Evolutionary conservation across 176 grass and related monocot species (phyloP).

Genomic region (Paspalum notatum): DNA sequence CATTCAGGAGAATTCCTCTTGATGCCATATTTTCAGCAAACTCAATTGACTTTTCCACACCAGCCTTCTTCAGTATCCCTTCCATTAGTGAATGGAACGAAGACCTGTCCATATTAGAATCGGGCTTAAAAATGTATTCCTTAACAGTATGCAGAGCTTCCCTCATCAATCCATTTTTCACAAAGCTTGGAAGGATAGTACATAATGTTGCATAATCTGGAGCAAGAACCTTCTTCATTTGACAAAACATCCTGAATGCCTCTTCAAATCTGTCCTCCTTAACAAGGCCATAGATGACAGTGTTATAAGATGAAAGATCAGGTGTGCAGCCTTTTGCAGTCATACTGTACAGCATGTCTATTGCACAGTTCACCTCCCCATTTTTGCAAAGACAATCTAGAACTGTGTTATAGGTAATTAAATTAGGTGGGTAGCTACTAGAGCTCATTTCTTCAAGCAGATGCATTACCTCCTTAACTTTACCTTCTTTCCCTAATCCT

Average conservation of each 20-base stretch:
- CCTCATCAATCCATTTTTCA: conserved; percentile 69
- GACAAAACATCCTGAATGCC: conserved; percentile 83
- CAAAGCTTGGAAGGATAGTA: conserved; percentile 74
- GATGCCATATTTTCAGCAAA: conserved; percentile 63
- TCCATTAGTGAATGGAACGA: conserved; percentile 68
- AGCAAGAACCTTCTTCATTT: conserved; percentile 84
- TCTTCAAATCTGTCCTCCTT: conserved; percentile 72
- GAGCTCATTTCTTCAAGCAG: conserved; percentile 74
- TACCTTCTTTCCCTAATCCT: conserved; percentile 92
- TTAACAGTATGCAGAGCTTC: conserved; percentile 66
- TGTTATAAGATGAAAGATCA: conserved; percentile 90
- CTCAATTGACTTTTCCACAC: conserved; percentile 64
- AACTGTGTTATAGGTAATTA: conserved; percentile 87
- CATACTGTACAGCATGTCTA: conserved; percentile 78
- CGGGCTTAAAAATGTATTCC: conserved; percentile 54
- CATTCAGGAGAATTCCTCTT: conserved; percentile 56
- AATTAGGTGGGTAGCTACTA: conserved; percentile 62
- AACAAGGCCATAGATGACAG: conserved; percentile 73
- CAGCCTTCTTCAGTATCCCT: conserved; percentile 81
- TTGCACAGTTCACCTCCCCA: conserved; percentile 69
- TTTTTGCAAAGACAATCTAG: conserved; percentile 95
- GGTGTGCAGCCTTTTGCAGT: conserved; percentile 63
- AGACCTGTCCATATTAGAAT: conserved; percentile 57
- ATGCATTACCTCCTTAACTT: conserved; percentile 64
- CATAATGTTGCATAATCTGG: conserved; percentile 87